Base-by-base conservation (phyloP, 805 yeast genomes). In the Lipomyces chichibuensis region DNA sequence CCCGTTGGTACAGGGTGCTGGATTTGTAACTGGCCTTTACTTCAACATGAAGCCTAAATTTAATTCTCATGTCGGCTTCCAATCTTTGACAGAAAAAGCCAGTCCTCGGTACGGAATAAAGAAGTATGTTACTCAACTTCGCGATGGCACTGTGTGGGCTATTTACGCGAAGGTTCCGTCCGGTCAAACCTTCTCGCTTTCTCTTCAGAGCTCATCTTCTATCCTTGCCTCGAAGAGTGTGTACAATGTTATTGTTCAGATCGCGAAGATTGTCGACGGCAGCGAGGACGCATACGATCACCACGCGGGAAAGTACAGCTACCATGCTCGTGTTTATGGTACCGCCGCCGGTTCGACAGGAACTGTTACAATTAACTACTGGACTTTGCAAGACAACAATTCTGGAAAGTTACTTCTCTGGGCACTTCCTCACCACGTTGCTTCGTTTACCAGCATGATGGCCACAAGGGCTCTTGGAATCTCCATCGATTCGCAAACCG, bases 361-460 rank as follows among this genome's bases (percentile, higher is more conserved):
- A 54, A 49, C 55, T 53, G 59, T 58, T 27, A 53, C 43, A 27
- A 65, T 67, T 11, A 61, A 25, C 46, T 72, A 52, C 66, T 35
- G 60, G 20, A 58, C 59, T 49, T 35, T n/a, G 49, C 70, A 33
- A 80, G 82, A 3, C 74, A 77, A 86, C 5, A 80, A 79, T 43
- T 79, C 80, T 7, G 84, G 84, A 0, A 76, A 71, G 0, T 75
- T 82, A 0, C 75, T 88, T 32, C 76, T 88, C 49, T 89, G 84
- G 75, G 91, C 91, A 3, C 80, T 88, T 35, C 91, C 93, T 14
- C 95, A 89, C 76, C 91, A 88, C 71, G 81, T 81, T 39, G 76
- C 76, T 1, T 77, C 85, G 2, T 81, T 87, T 68, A 63, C 72
- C 53, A 59, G 72, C 1, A 37, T 43, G 17, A 61, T 60, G n/a